A percentile compares a stretch with the other conserved stretches of the same genome.
phyloP scores from a whole-genome alignment of 225 moss, liverwort and hornwort species.

The Polytrichum formosum region DNA sequence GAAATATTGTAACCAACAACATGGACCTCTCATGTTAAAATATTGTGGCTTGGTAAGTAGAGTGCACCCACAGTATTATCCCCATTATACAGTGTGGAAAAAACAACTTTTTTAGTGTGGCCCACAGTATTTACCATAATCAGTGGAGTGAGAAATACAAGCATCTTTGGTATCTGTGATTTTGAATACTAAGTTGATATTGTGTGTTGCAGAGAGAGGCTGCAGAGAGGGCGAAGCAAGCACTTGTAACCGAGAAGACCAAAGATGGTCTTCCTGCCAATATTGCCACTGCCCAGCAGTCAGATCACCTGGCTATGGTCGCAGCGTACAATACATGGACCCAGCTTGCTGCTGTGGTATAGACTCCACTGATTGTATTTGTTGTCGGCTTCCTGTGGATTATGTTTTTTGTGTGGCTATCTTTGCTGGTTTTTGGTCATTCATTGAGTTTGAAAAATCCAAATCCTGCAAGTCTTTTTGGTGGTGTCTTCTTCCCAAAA shows the following conservation, averaged over 20 bases:
- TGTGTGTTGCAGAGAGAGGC: constrained; percentile 69
- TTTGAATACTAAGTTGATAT: neutral
- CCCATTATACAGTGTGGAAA: too few species aligned
- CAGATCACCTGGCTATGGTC: constrained; percentile 95
- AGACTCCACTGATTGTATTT: constrained; percentile 5
- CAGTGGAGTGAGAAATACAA: too few species aligned
- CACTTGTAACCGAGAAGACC: constrained; percentile 71
- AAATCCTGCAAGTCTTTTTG: too few species aligned
- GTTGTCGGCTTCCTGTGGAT: neutral
- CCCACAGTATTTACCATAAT: too few species aligned
- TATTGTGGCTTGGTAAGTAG: too few species aligned
- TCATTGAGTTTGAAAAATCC: neutral
- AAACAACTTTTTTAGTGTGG: too few species aligned
- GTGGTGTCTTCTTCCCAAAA: too few species aligned
- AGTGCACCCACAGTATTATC: too few species aligned
- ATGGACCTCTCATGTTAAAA: too few species aligned
- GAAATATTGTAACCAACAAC: too few species aligned
- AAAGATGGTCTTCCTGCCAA: constrained; percentile 59
- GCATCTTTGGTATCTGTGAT: too few species aligned
- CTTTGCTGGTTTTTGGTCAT: constrained; percentile 1
- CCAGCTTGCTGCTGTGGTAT: constrained; percentile 73
- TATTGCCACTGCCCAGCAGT: constrained; percentile 91
- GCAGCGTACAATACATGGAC: constrained; percentile 95
- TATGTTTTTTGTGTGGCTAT: too few species aligned
- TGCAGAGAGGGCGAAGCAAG: constrained; percentile 87